Evolutionary conservation across 2,329 filamentous ascomycete species (phyloP), one percentile per base, ranked within the genome.

Genomic region (Davidsoniella virescens): DNA sequence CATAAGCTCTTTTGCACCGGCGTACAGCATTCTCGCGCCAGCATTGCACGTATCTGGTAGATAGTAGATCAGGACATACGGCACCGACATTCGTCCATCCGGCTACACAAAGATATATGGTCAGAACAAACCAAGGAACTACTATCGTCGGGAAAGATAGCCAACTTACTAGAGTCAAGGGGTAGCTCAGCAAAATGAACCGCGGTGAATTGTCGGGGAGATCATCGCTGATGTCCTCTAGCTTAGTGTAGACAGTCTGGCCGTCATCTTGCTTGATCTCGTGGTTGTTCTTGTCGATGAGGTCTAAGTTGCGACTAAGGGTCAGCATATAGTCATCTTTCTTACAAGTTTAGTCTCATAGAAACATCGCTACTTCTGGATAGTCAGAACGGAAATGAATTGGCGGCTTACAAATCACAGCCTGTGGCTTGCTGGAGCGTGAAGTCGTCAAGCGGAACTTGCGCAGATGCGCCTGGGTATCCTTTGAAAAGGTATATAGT

Each of bases 391-490:
- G 29, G 9, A 12, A 9, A 33, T 9, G 29, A 16, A 43, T n/a
- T 18, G 68, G 63, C 59, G 64, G 73, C 81, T 67, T 84, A 96
- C 92, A 96, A 58, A 98, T 94, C 55, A 93, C 80, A 54, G 88
- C 92, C 69, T 95, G 87, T 0, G 88, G 83, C 44, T 82, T 80
- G 62, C 82, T 90, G 48, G 87, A 80, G 56, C 92, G 74, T 33
- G 88, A 95, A 2, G 92, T 96, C 23, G 82, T 79, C 25, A 98
- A 75, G 47, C 92, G 84, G 70, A 98, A 98, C 67, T 95, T 96
- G 65, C 86, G 84, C 57, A 98, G 77, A 61, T 88, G 82, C 57
- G 87, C 80, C 67, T 83, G 92, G 43, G 87, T 94, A 67, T 92
- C 86, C 56, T 80, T 76, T 29, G 87, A 93, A 76, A 96, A 94